These are phyloP conservation scores for Suillus occidentalis DNA, from an alignment of 768 basidiomycete genomes.

Conservation along the genomic window DNA sequence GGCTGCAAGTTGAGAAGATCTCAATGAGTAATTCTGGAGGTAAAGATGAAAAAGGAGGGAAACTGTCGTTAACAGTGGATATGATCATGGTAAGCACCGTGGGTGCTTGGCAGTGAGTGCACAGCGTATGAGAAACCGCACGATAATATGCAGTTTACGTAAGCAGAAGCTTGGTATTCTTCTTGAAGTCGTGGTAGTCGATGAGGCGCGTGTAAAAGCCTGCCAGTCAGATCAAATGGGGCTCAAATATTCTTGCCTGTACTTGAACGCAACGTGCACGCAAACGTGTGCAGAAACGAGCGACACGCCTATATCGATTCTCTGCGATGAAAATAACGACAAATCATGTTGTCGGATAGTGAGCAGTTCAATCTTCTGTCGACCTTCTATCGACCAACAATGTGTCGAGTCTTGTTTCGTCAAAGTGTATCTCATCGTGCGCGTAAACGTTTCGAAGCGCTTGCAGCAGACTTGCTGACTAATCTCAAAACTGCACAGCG, in stretches of 20 bases:
- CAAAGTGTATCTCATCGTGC: neutral
- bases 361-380: neutral
- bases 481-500: constrained; percentile 43
- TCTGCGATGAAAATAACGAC: neutral
- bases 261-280: neutral
- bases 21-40: constrained; percentile 66
- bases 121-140: neutral
- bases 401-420: neutral
- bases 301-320: neutral
- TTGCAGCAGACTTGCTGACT: constrained; percentile 33
- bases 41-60: constrained; percentile 31
- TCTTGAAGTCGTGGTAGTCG: neutral
- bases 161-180: neutral
- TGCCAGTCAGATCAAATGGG: neutral
- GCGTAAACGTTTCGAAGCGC: neutral
- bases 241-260: neutral
- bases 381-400: neutral
- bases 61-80: neutral
- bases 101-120: neutral
- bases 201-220: neutral
- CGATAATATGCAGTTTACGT: neutral
- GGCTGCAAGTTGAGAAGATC: constrained; percentile 49
- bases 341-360: neutral
- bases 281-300: neutral
- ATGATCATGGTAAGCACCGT: neutral